These are phyloP conservation scores for Russula abietina DNA, from an alignment of 768 basidiomycete species.

Conservation along the genomic window DNA sequence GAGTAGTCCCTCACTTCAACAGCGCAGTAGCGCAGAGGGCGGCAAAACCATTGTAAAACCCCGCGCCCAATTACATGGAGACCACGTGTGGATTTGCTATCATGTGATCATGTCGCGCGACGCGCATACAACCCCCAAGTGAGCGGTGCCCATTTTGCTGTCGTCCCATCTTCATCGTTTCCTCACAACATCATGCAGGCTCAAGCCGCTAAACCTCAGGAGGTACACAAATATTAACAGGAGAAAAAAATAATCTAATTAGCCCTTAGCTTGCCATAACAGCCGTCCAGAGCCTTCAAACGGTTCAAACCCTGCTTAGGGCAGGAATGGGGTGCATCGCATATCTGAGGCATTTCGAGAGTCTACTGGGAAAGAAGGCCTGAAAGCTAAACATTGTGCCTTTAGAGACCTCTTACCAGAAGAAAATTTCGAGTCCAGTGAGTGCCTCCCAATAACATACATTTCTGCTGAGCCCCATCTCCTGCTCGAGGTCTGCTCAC, in stretches of 20 bases:
- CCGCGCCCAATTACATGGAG: conserved; percentile 1
- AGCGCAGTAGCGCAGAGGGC: neutral
- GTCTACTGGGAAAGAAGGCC: conserved; percentile 18
- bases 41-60: neutral
- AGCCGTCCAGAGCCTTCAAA: conserved; percentile 57
- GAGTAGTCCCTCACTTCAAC: neutral
- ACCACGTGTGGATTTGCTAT: neutral
- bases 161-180: neutral
- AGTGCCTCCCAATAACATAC: conserved; percentile 2
- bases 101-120: conserved; percentile 18
- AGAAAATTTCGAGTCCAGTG: conserved; percentile 56
- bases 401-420: conserved; percentile 66
- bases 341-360: conserved; percentile 51
- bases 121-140: conserved; percentile 2
- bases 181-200: conserved; percentile 35
- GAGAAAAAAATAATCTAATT: neutral
- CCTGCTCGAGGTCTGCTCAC: conserved; percentile 47
- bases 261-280: conserved; percentile 29
- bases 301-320: conserved; percentile 64
- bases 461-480: conserved; percentile 10
- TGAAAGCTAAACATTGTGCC: conserved; percentile 3
- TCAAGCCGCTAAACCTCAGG: conserved; percentile 31
- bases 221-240: conserved; percentile 21
- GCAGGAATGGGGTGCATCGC: conserved; percentile 74
- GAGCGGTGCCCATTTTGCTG: neutral